These are phyloP conservation scores for Moesziomyces globuligerus DNA, from an alignment of 1,284 basidiomycete species.

Conservation along the genomic window DNA sequence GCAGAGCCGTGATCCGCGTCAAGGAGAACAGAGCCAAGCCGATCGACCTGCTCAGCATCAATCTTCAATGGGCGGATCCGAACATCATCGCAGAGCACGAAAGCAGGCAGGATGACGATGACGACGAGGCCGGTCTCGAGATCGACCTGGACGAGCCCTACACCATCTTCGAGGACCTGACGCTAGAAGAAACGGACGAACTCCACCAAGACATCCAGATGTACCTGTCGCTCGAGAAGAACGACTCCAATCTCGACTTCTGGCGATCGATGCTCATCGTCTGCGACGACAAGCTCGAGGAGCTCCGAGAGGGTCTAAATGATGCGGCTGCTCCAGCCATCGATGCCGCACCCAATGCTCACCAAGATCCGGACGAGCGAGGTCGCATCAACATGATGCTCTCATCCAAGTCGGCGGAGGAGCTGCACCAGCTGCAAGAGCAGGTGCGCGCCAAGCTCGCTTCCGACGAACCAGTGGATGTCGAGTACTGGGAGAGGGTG, in stretches of 20 bases:
- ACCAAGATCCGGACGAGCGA: conserved; percentile 56
- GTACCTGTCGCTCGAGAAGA: conserved; percentile 87
- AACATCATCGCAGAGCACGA: conserved; percentile 94
- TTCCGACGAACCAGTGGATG: conserved; percentile 92
- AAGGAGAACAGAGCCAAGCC: conserved; percentile 85
- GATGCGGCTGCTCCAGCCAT: conserved; percentile 5
- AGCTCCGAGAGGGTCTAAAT: conserved; percentile 67
- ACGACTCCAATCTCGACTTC: conserved; percentile 88
- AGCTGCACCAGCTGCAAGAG: conserved; percentile 83
- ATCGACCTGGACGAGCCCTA: conserved; percentile 99
- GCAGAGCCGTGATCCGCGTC: conserved; percentile 89
- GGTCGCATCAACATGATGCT: conserved; percentile 63
- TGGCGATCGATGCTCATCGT: conserved; percentile 99
- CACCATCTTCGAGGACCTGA: conserved; percentile 93
- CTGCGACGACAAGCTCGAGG: conserved; percentile 89
- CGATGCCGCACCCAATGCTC: conserved; percentile 70
- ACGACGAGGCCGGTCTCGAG: conserved; percentile 87
- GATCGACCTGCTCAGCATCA: conserved; percentile 64
- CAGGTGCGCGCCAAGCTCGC: conserved; percentile 87
- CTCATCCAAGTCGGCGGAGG: conserved; percentile 70
- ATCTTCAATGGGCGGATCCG: conserved; percentile 63
- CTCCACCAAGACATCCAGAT: conserved; percentile 92
- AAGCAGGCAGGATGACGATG: conserved; percentile 77
- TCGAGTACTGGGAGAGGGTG: conserved; percentile 96
- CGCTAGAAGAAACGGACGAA: conserved; percentile 87